phyloP scores from a whole-genome alignment of 2,329 filamentous ascomycete species.

The Talaromyces sp. region DNA sequence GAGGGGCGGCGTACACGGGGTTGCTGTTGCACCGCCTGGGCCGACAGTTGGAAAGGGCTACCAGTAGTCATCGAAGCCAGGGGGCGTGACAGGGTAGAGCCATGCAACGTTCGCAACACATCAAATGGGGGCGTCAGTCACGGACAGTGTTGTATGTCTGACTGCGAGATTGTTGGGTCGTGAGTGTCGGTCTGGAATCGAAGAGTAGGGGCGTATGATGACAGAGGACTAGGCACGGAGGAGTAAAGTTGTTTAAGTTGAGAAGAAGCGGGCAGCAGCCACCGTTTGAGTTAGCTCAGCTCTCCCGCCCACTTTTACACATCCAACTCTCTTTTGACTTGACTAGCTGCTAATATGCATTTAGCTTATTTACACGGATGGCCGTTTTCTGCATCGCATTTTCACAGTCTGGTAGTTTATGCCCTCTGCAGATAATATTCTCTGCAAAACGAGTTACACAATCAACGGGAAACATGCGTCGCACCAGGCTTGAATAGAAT shows the following conservation, averaged over 20 bases:
- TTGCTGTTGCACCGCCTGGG: constrained; percentile 36
- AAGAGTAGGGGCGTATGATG: background rate
- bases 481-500: background rate
- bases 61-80: constrained; percentile 42
- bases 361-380: background rate
- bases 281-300: background rate
- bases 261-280: constrained; percentile 1
- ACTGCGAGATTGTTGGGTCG: background rate
- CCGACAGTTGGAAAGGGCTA: constrained; percentile 29
- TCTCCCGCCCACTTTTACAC: background rate
- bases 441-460: background rate
- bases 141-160: constrained; percentile 11
- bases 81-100: constrained; percentile 20
- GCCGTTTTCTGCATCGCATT: background rate
- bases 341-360: background rate
- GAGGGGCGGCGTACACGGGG: constrained; percentile 25
- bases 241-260: constrained; percentile 8
- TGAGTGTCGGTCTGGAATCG: background rate
- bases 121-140: constrained; percentile 13
- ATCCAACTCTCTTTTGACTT: background rate
- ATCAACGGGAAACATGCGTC: background rate
- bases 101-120: constrained; percentile 14
- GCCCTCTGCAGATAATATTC: background rate
- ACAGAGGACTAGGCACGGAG: background rate
- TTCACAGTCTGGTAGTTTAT: background rate